Conservation (phyloP, 805 yeast genomes). For the Suhomyces sp. region DNA sequence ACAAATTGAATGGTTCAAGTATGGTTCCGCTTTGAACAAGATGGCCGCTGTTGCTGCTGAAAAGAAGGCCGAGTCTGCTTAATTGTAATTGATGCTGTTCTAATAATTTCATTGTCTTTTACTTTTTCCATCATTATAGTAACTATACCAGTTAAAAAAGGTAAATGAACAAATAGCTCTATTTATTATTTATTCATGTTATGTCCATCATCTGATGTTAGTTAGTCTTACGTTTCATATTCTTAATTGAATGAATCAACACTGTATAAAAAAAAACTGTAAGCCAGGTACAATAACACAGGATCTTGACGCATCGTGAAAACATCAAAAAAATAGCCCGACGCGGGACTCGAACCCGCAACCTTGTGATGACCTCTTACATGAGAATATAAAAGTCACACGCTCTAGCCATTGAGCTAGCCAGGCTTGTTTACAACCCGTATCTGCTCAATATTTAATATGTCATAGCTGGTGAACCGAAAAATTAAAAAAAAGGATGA, state of each 20-base stretch:
- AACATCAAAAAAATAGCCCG: slow-evolving; percentile 9
- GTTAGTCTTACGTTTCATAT: slow-evolving; percentile 1
- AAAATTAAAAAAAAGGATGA: too few relatives aligned
- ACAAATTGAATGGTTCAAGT: slow-evolving; percentile 99
- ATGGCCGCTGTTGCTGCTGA: slow-evolving; percentile 52
- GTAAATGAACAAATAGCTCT: slow-evolving; percentile 3
- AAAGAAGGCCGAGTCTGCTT: slow-evolving; percentile 6
- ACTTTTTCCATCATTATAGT: slow-evolving; percentile 1
- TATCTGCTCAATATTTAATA: too few relatives aligned
- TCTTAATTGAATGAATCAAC: neutral
- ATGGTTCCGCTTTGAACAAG: slow-evolving; percentile 98
- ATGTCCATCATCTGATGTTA: slow-evolving; percentile 3
- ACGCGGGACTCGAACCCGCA: slow-evolving; percentile 14
- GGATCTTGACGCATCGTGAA: too few relatives aligned
- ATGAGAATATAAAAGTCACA: slow-evolving; percentile 8
- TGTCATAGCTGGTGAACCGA: too few relatives aligned
- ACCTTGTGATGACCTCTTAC: slow-evolving; percentile 8
- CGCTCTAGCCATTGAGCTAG: slow-evolving; percentile 14
- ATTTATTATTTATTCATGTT: slow-evolving; percentile 5
- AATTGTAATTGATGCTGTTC: neutral
- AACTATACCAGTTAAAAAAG: slow-evolving; percentile 1
- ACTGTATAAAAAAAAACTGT: neutral
- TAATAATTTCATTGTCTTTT: slow-evolving; percentile 2
- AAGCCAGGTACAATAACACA: neutral
- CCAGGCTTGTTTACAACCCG: slow-evolving; percentile 10